Evolutionary conservation across 495 filamentous ascomycete species (phyloP), one percentile per base, ranked within the genome.

Genomic region (Hypoxylon trugodes): DNA sequence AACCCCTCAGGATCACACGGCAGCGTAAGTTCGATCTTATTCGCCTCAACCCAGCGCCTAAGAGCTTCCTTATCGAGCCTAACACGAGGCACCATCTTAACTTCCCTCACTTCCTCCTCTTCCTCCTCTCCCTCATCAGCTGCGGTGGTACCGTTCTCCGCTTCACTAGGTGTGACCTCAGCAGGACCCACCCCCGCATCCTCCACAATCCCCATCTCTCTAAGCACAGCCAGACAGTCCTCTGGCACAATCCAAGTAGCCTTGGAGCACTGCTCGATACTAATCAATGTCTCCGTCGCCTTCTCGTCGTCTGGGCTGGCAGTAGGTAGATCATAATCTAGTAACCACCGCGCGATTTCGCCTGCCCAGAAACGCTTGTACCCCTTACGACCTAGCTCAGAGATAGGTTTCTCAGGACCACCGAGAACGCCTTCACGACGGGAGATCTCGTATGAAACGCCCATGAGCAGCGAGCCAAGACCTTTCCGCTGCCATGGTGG

Each of bases 401-500:
- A 93, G 48, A 97, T 86, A 10, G 93, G 93, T 68, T 94, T 93
- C 77, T 99, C 95, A 1, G 95, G 95, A 0, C 95, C 94, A 21
- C 95, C 95, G 30, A 97, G 83, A 25, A 92, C 81, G 8, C 87
- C 87, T 70, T 98, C 93, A 53, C 90, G 85, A 13, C 84, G 86
- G n/a, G 91, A 92, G 15, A 99, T 86, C 70, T 93, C 92, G 75
- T 98, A 99, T 47, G 89, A 93, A 7, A 93, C 87, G 35, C 91
- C 92, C 86, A 98, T 98, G 42, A 99, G 82, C 41, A 97, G 77
- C 54, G 92, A 88, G 6, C 95, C 95, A 2, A 97, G 84, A 10
- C 93, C 92, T 61, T 89, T 91, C 47, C 88, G 86, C 72, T 98
- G 95, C 84, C 93, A 98, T 1, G 95, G 95, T 2, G 96, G 95